Conservation (phyloP, 2,329 filamentous ascomycete genomes). For the Sordariomycetes sp. region DNA sequence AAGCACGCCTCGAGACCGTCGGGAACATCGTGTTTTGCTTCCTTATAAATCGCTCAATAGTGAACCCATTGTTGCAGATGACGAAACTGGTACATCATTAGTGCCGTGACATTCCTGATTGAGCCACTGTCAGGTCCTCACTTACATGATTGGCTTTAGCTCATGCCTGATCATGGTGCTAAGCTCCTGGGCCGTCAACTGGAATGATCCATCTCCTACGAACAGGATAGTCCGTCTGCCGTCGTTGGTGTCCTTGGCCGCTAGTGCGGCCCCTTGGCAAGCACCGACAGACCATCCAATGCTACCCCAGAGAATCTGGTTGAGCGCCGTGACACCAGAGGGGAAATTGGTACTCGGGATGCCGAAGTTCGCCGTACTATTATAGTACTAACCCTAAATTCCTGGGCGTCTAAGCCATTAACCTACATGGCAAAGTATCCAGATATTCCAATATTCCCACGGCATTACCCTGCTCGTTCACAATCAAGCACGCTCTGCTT, state of each 20-base stretch:
- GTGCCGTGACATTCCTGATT: background rate
- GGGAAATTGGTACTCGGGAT: slow-evolving; percentile 81
- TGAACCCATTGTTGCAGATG: slow-evolving; percentile 81
- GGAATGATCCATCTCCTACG: slow-evolving; percentile 81
- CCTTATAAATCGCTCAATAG: slow-evolving; percentile 84
- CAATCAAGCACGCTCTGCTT: slow-evolving; percentile 18
- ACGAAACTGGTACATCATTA: slow-evolving; percentile 46
- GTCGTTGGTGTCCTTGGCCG: slow-evolving; percentile 49
- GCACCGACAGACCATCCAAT: slow-evolving; percentile 52
- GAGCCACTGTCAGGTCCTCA: slow-evolving; percentile 7
- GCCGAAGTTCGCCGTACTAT: slow-evolving; percentile 79
- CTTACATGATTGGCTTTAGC: slow-evolving; percentile 66
- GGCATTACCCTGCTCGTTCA: slow-evolving; percentile 3
- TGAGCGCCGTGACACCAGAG: slow-evolving; percentile 66
- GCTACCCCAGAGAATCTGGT: slow-evolving; percentile 65
- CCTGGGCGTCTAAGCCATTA: no score
- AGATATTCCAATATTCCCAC: no score
- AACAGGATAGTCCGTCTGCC: slow-evolving; percentile 67
- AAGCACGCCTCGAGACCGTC: no score
- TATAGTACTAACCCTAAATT: no score
- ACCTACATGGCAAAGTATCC: no score
- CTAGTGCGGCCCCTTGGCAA: slow-evolving; percentile 58
- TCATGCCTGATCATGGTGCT: slow-evolving; percentile 71
- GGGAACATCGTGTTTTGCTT: no score
- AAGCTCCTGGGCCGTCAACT: slow-evolving; percentile 75